Percentiles rank a stretch among this genome's conserved stretches.
phyloP scores from a whole-genome alignment of 2,329 filamentous ascomycete species.

The Penicillium sp. region DNA sequence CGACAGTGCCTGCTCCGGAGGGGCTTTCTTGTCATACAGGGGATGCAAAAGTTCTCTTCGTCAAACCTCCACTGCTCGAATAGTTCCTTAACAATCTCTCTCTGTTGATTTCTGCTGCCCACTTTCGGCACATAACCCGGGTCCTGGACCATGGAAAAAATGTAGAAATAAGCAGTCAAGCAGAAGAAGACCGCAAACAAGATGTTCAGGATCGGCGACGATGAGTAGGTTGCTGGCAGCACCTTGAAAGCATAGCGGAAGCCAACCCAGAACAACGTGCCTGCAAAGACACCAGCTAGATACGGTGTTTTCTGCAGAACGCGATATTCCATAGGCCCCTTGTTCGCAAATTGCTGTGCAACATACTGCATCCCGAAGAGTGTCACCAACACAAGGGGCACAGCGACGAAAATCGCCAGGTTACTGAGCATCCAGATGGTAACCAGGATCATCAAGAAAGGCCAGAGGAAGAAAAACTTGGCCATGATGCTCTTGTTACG shows the following conservation, averaged over 20 bases:
- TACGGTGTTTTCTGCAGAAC: conserved; percentile 90
- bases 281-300: conserved; percentile 90
- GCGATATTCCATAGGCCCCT: conserved; percentile 84
- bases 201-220: conserved; percentile 75
- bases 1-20: conserved; percentile 95
- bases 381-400: conserved; percentile 68
- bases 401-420: conserved; percentile 69
- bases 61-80: conserved; percentile 86
- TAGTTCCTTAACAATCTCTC: conserved; percentile 82
- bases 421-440: conserved; percentile 71
- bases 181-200: conserved; percentile 64
- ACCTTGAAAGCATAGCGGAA: conserved; percentile 73
- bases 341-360: conserved; percentile 74
- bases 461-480: conserved; percentile 87
- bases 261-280: conserved; percentile 76
- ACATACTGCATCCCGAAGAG: conserved; percentile 71
- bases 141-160: conserved; percentile 79
- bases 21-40: conserved; percentile 91
- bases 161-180: conserved; percentile 81
- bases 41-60: conserved; percentile 88
- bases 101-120: conserved; percentile 84
- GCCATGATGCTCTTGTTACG: conserved; percentile 76
- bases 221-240: conserved; percentile 66
- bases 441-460: conserved; percentile 72
- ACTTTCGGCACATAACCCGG: conserved; percentile 92